Evolutionary conservation across 1,284 basidiomycete genomes (phyloP), one percentile per base, ranked within the genome.

Genomic region (Ustilago sp.): DNA sequence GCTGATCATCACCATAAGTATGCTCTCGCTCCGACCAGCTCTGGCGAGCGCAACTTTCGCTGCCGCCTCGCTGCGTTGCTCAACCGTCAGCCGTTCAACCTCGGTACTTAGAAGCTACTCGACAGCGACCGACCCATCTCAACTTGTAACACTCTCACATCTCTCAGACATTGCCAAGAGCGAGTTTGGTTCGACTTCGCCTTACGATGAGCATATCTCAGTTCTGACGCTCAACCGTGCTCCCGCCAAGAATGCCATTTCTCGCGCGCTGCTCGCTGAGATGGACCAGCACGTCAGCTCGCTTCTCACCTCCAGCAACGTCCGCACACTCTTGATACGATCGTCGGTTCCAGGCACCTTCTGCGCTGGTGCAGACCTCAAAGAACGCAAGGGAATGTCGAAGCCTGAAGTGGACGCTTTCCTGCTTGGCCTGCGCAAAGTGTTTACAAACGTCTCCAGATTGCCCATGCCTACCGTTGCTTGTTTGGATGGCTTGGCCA

Each of bases 361-460:
- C 87, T 98, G 95, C 85, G 92, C 95, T 19, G 95, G 95, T 7
- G 95, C 95, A 11, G 95, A 98, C 86, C 90, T 98, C 56, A 89
- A 89, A 65, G 95, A 98, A 86, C 89, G 95, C 67, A 91, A 91
- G 43, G 89, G 89, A 1, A 97, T 98, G 81, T 63, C 78, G 8
- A 68, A 74, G 39, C 47, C 58, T 8, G 68, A 95, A 81, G 93
- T 97, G 39, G 88, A 90, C 76, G 90, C 89, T 76, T 97, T 97
- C 87, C 91, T 97, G 58, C 87, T 89, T 60, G 91, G 92, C 77
- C 89, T 98, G 34, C 91, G 95, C 38, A 87, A 88, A 39, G 90
- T 93, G 12, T 87, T 98, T 34, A 89, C 89, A 41, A 90, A 90
- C 78, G 89, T 98, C 13, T 93, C 95, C 86, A 89, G 88, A 45